Percentiles rank a stretch among this genome's conserved stretches.
These are phyloP conservation scores for Gossypioides kirkii DNA, from an alignment of 345 rosid genomes.

Conservation along the genomic window DNA sequence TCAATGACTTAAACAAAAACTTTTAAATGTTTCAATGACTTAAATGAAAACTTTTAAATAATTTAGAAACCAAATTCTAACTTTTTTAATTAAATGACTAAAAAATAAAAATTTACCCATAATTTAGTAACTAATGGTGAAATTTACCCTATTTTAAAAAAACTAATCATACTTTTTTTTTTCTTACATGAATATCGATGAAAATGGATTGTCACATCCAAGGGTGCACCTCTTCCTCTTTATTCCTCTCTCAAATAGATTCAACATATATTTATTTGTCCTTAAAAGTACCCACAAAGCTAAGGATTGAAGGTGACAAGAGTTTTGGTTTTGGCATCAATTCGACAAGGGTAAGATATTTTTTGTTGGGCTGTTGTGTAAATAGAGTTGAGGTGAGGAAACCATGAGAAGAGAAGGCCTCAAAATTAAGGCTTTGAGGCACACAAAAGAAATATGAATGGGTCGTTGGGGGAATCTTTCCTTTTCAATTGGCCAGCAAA, in stretches of 20 bases:
- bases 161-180: neutral
- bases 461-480: constrained; percentile 6
- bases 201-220: neutral
- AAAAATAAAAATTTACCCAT: too few relatives aligned
- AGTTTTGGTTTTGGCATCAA: neutral
- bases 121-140: too few relatives aligned
- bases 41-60: too few relatives aligned
- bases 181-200: neutral
- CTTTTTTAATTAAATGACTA: too few relatives aligned
- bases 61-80: too few relatives aligned
- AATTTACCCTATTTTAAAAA: neutral
- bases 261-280: constrained; percentile 1
- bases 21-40: too few relatives aligned
- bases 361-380: constrained; percentile 9
- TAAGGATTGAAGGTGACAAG: neutral
- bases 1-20: too few relatives aligned
- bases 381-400: neutral
- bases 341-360: neutral
- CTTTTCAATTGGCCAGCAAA: neutral
- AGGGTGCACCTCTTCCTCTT: neutral
- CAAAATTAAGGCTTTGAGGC: constrained; percentile 1
- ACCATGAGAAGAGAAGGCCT: neutral
- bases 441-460: neutral
- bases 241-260: neutral
- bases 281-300: neutral